Conservation (phyloP, 345 rosid species). For the Populus simonii region DNA sequence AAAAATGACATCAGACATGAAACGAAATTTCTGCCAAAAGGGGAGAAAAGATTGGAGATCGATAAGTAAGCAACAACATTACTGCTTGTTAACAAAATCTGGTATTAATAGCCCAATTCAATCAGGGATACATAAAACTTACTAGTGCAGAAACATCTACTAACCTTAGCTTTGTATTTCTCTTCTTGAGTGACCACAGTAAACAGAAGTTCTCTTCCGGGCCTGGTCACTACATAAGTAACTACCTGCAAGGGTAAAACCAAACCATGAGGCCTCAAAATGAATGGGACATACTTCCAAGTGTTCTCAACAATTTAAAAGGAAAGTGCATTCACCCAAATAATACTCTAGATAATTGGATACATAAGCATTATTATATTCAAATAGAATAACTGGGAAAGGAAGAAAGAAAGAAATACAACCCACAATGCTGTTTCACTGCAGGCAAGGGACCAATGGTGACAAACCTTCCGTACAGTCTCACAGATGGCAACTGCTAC, state of each 20-base stretch:
- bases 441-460: neutral
- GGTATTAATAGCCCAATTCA: neutral
- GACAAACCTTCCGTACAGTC: constrained; percentile 77
- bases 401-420: neutral
- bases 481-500: constrained; percentile 71
- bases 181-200: constrained; percentile 90
- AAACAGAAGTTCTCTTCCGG: constrained; percentile 89
- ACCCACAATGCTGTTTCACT: neutral
- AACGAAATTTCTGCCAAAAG: no score
- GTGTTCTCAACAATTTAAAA: neutral
- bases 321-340: neutral
- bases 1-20: neutral
- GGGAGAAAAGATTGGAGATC: no score
- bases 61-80: neutral
- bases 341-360: neutral
- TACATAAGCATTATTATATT: no score
- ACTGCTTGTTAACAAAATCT: neutral
- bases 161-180: constrained; percentile 91
- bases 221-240: constrained; percentile 80
- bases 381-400: neutral
- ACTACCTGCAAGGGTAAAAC: constrained; percentile 51
- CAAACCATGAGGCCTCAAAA: neutral
- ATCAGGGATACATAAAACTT: neutral
- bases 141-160: constrained; percentile 7
- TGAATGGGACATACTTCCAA: neutral